phyloP scores from a whole-genome alignment of 2,329 filamentous ascomycete species.

The Capronia americana region DNA sequence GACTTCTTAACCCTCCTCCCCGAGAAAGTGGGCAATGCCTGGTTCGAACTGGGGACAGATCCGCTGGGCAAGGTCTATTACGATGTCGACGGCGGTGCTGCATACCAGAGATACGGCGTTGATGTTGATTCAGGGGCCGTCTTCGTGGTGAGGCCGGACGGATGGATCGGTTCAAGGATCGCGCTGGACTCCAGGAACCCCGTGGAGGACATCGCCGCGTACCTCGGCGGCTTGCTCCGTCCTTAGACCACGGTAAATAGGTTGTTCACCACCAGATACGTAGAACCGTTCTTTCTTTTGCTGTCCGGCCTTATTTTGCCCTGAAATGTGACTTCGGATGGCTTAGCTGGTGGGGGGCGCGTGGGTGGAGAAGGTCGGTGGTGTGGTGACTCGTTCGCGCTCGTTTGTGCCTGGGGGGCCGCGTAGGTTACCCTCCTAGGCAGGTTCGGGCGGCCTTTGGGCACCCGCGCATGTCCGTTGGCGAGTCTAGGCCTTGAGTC shows the following conservation, averaged over 20 bases:
- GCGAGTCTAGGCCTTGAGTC: neutral
- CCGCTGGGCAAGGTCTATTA: constrained; percentile 48
- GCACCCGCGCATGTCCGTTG: constrained; percentile 5
- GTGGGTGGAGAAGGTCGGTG: neutral
- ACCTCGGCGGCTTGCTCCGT: constrained; percentile 31
- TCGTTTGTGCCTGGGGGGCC: neutral
- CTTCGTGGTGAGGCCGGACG: constrained; percentile 37
- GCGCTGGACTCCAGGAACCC: constrained; percentile 21
- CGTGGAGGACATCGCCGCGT: constrained; percentile 28
- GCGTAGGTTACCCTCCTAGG: neutral
- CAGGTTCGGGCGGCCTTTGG: neutral
- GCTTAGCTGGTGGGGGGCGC: too few species aligned
- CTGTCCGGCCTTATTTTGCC: neutral
- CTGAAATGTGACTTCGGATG: neutral
- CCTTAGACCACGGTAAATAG: constrained; percentile 5
- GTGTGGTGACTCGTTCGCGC: neutral
- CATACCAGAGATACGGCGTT: constrained; percentile 44
- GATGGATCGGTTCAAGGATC: constrained; percentile 36
- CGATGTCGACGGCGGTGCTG: constrained; percentile 42
- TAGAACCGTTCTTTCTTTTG: neutral
- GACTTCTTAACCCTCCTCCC: constrained; percentile 42
- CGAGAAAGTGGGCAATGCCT: constrained; percentile 45
- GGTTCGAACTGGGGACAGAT: constrained; percentile 45
- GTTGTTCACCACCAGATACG: neutral
- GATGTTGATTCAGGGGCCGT: constrained; percentile 31